Conservation (phyloP, 176 grass and related monocot genomes). For the Carex myosuroides region DNA sequence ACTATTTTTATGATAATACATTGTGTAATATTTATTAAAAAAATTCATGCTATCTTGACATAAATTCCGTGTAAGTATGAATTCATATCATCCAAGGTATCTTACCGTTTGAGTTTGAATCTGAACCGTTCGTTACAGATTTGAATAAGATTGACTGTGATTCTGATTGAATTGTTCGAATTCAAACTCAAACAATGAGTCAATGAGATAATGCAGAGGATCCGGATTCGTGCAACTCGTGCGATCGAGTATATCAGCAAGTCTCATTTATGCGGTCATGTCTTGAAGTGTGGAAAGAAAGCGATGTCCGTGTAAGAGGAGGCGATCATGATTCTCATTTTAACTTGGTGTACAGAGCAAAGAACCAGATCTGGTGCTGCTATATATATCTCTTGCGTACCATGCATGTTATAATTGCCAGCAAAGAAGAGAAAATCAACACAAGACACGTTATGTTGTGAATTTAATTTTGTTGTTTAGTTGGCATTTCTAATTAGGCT, state of each 20-base stretch:
- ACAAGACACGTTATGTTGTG: not conserved
- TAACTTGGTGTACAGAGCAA: not conserved
- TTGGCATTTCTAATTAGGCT: too few species aligned
- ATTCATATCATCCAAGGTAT: too few species aligned
- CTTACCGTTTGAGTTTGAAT: too few species aligned
- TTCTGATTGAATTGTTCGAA: too few species aligned
- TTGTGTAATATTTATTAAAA: not conserved
- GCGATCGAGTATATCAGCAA: not conserved
- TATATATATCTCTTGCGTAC: not conserved
- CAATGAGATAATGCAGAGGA: too few species aligned
- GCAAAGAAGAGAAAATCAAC: not conserved
- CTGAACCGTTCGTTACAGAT: too few species aligned
- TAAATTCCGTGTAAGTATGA: not conserved
- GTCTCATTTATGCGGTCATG: not conserved
- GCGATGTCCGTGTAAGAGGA: not conserved
- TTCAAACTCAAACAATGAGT: too few species aligned
- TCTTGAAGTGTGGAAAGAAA: not conserved
- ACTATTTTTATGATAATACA: not conserved
- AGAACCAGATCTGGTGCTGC: not conserved
- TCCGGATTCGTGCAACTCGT: too few species aligned
- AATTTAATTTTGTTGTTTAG: not conserved
- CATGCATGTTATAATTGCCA: not conserved
- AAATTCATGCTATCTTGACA: not conserved
- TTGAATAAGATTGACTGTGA: too few species aligned
- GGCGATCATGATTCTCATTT: not conserved